Base-by-base conservation (phyloP, 768 basidiomycete genomes). In the Russula olivacea region DNA sequence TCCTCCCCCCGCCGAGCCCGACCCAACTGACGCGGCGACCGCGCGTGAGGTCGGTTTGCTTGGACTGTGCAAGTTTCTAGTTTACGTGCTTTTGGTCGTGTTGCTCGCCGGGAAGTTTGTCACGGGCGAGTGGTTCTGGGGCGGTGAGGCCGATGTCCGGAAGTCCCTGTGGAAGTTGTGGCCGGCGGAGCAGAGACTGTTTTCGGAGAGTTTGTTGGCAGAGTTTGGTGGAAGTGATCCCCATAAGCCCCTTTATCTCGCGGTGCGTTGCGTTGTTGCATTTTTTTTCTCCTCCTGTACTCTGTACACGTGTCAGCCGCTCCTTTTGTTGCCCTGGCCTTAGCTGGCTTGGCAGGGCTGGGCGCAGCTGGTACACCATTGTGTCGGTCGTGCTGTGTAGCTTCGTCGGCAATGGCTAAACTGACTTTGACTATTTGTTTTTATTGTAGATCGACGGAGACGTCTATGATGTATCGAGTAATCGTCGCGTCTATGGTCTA, bases 391-490 rank as follows among this genome's bases (percentile, higher is more conserved):
- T 40, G 38, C 38, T 40, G 38, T 30, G 40, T 43, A 40, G 23
- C 10, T 45, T 48, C 28, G 28, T 25, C 10, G 15, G 93, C 91
- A 51, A 23, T n/a, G 54, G 70, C 50, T 68, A 63, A 60, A 59
- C 64, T 69, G 50, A 48, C 58, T 50, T 23, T 52, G 10, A 17
- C 15, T 40, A 40, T 38, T 41, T 32, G 25, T 40, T 23, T 32
- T 36, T 14, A 1, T 48, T 23, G 41, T 71, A 93, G 91, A 89
- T 98, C 72, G 91, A 93, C 71, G 90, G 91, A 14, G 89, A 90
- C 57, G 92, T 98, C 9, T 98, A 86, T 74, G 95, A 98, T 71
- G 95, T 98, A 57, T 83, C 87, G n/a, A 80, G 81, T 64, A 86
- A 85, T 68, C 78, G 80, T 62, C 80, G 88, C 23, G 79, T 81